Conservation (phyloP, 352 stramenopile species). For the Pythium angustatum region DNA sequence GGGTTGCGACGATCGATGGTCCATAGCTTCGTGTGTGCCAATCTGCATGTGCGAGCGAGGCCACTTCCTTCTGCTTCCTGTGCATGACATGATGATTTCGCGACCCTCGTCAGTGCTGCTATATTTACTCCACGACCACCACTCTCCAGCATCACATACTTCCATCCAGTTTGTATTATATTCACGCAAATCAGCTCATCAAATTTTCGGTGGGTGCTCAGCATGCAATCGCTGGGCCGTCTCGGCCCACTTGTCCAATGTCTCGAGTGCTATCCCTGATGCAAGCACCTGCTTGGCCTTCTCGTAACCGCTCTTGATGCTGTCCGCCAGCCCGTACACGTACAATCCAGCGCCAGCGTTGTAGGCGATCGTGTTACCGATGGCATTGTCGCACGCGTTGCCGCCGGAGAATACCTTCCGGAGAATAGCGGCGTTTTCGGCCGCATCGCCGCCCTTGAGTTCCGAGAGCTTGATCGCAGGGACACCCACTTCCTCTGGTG, state of each 20-base stretch:
- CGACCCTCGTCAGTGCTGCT: no score
- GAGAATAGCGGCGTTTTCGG: constrained; percentile 95
- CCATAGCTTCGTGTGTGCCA: background rate
- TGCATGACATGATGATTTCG: no score
- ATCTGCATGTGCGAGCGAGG: no score
- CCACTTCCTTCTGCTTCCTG: no score
- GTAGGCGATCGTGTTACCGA: constrained; percentile 97
- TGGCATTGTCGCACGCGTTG: constrained; percentile 89
- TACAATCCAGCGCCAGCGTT: constrained; percentile 98
- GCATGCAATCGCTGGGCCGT: constrained; percentile 56
- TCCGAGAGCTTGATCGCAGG: constrained; percentile 91
- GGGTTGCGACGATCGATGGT: background rate
- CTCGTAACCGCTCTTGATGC: constrained; percentile 87
- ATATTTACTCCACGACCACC: constrained; percentile 12
- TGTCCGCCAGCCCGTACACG: constrained; percentile 93
- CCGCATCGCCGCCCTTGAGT: constrained; percentile 94
- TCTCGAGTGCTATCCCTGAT: constrained; percentile 62
- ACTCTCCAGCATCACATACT: background rate
- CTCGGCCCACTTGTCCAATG: constrained; percentile 63
- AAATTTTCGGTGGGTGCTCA: constrained; percentile 14
- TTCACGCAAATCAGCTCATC: constrained; percentile 1
- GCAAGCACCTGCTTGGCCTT: constrained; percentile 74
- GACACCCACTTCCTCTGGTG: constrained; percentile 83
- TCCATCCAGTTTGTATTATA: background rate
- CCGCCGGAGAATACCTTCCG: constrained; percentile 78